These are phyloP conservation scores for Strobilomyces dryophilus DNA, from an alignment of 768 basidiomycete genomes.

Conservation along the genomic window DNA sequence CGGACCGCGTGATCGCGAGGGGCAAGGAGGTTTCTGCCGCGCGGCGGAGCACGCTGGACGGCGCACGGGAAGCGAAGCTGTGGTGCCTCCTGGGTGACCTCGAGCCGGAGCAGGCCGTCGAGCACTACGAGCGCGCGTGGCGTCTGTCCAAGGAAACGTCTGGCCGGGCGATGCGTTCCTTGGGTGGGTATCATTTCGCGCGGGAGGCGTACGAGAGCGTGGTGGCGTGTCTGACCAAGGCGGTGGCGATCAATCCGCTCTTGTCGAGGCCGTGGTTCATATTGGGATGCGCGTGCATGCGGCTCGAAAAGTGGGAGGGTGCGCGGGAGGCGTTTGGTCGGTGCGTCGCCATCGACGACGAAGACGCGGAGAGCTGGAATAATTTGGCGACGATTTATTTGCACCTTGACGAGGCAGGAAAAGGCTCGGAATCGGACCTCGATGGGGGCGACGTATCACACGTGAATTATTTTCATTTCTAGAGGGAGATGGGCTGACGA, in stretches of 20 bases:
- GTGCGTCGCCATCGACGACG: slow-evolving; percentile 89
- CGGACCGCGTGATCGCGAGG: slow-evolving; percentile 61
- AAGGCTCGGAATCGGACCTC: slow-evolving; percentile 22
- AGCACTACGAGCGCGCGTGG: slow-evolving; percentile 87
- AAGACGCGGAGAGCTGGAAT: slow-evolving; percentile 98
- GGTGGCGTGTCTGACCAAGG: slow-evolving; percentile 61
- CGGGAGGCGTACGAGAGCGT: slow-evolving; percentile 59
- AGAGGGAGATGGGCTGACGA: slow-evolving; percentile 4
- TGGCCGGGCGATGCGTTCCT: slow-evolving; percentile 85
- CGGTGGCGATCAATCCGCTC: slow-evolving; percentile 87
- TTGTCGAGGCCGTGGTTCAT: slow-evolving; percentile 91
- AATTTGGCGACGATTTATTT: slow-evolving; percentile 95
- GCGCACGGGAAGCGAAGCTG: slow-evolving; percentile 79
- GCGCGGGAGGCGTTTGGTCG: slow-evolving; percentile 81
- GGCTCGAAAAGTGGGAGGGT: slow-evolving; percentile 78
- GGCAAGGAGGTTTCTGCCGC: slow-evolving; percentile 48
- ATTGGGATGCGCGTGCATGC: slow-evolving; percentile 86
- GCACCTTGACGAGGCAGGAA: slow-evolving; percentile 54
- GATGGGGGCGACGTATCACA: slow-evolving; percentile 27
- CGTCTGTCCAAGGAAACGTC: slow-evolving; percentile 72
- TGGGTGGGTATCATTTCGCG: slow-evolving; percentile 82
- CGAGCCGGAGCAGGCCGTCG: slow-evolving; percentile 61
- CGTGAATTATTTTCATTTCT: too few relatives aligned
- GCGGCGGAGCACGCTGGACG: slow-evolving; percentile 48
- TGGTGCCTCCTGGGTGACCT: slow-evolving; percentile 96